Conservation (phyloP, 192 early-diverging fungal genomes). For the Backusella westeae region DNA sequence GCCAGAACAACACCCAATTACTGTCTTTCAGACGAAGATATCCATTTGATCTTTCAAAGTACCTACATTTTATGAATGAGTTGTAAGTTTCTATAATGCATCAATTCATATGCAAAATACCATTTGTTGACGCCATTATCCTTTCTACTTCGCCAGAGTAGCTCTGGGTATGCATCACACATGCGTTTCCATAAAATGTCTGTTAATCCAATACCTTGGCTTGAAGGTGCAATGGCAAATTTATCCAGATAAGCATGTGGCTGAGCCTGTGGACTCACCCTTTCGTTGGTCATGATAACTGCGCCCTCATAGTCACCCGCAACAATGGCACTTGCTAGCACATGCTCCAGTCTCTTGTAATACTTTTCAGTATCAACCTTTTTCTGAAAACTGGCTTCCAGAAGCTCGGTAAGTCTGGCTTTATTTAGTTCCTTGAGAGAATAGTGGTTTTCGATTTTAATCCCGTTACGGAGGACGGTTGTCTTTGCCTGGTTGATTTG, state of each 20-base stretch:
- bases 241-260: slow-evolving; percentile 80
- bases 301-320: slow-evolving; percentile 94
- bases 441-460: slow-evolving; percentile 59
- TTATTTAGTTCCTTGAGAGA: slow-evolving; percentile 54
- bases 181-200: slow-evolving; percentile 93
- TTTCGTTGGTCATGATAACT: slow-evolving; percentile 77
- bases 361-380: slow-evolving; percentile 55
- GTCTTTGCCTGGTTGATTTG: slow-evolving; percentile 49
- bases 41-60: slow-evolving; percentile 91
- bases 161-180: slow-evolving; percentile 61
- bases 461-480: slow-evolving; percentile 79
- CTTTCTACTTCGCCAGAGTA: slow-evolving; percentile 81
- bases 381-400: slow-evolving; percentile 78
- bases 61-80: slow-evolving; percentile 42
- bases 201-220: slow-evolving; percentile 90
- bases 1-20: slow-evolving; percentile 91
- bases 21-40: slow-evolving; percentile 59
- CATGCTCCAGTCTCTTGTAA: slow-evolving; percentile 52
- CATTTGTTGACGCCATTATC: slow-evolving; percentile 94
- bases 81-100: neutral
- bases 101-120: slow-evolving; percentile 41
- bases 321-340: slow-evolving; percentile 64
- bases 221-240: slow-evolving; percentile 81
- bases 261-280: slow-evolving; percentile 1
- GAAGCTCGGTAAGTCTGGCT: slow-evolving; percentile 47